These are phyloP conservation scores for Jackrogersella minutella DNA, from an alignment of 495 filamentous ascomycete species.

Conservation along the genomic window DNA sequence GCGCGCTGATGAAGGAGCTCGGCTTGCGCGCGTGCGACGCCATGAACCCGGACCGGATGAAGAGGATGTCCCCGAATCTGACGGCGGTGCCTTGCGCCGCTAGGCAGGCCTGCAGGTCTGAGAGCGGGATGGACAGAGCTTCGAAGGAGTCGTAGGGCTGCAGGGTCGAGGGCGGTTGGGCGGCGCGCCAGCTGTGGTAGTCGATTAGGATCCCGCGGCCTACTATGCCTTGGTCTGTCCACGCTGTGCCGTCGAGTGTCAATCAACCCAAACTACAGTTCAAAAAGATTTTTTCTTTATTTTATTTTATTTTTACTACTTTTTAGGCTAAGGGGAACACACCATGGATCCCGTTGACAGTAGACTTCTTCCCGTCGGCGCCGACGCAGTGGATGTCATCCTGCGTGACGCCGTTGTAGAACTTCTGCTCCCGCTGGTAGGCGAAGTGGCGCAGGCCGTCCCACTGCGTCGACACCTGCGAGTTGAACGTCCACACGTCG, in stretches of 20 bases:
- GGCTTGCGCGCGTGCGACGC: slow-evolving; percentile 43
- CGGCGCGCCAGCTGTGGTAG: slow-evolving; percentile 60
- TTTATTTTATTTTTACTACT: no score
- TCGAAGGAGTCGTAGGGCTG: slow-evolving; percentile 55
- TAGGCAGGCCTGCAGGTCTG: slow-evolving; percentile 56
- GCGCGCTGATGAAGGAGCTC: slow-evolving; percentile 43
- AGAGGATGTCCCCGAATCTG: slow-evolving; percentile 63
- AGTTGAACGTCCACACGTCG: slow-evolving; percentile 68
- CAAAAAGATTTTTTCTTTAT: no score
- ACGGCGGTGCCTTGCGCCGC: slow-evolving; percentile 57
- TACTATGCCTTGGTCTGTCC: slow-evolving; percentile 62
- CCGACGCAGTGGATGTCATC: slow-evolving; percentile 60
- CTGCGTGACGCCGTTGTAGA: slow-evolving; percentile 68
- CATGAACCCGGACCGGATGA: slow-evolving; percentile 62
- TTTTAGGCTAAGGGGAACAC: slow-evolving; percentile 25
- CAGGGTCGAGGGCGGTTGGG: slow-evolving; percentile 26
- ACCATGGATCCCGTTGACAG: slow-evolving; percentile 63
- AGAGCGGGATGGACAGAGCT: slow-evolving; percentile 50
- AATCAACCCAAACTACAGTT: no score
- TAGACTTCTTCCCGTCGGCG: slow-evolving; percentile 43
- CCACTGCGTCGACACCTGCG: slow-evolving; percentile 60
- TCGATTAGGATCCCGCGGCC: slow-evolving; percentile 67
- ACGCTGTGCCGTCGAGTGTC: slow-evolving; percentile 39
- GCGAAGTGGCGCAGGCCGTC: slow-evolving; percentile 57
- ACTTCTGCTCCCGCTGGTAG: slow-evolving; percentile 62